These are phyloP conservation scores for Aegilops tauschii DNA, from an alignment of 176 grass and related monocot species.

Conservation along the genomic window DNA sequence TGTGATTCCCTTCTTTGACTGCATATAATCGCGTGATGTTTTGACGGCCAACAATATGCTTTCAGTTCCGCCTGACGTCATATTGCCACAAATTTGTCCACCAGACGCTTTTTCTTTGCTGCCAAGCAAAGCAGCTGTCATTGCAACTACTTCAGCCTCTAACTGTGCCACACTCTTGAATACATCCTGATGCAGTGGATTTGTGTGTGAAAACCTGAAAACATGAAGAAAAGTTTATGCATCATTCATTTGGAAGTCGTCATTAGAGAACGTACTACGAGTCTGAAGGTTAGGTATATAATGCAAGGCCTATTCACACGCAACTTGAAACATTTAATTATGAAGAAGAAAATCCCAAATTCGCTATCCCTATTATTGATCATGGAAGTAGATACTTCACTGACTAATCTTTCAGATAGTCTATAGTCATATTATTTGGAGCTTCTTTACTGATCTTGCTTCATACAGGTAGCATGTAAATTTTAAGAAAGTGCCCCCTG, in stretches of 20 bases:
- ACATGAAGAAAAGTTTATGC: background rate
- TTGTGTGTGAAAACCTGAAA: conserved; percentile 97
- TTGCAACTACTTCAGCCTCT: conserved; percentile 92
- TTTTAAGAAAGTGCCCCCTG: background rate
- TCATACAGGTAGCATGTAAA: background rate
- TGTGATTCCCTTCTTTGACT: conserved; percentile 77
- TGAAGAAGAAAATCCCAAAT: background rate
- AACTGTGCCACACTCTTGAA: conserved; percentile 86
- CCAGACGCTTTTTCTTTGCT: conserved; percentile 80
- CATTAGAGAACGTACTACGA: background rate
- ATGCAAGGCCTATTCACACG: background rate
- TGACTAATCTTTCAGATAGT: background rate
- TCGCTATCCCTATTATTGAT: background rate
- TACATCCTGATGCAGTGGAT: conserved; percentile 89
- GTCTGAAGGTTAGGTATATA: background rate
- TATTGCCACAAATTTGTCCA: conserved; percentile 95
- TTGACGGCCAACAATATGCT: conserved; percentile 98
- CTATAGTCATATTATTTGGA: background rate
- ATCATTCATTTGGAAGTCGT: background rate
- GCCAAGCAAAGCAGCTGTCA: conserved; percentile 92
- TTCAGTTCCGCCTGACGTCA: conserved; percentile 98
- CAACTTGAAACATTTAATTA: background rate
- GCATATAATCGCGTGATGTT: conserved; percentile 95
- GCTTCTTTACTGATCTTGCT: background rate
- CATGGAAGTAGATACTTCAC: background rate